phyloP scores from a whole-genome alignment of 2,329 filamentous ascomycete genomes.

The Phialocephala subalpina region DNA sequence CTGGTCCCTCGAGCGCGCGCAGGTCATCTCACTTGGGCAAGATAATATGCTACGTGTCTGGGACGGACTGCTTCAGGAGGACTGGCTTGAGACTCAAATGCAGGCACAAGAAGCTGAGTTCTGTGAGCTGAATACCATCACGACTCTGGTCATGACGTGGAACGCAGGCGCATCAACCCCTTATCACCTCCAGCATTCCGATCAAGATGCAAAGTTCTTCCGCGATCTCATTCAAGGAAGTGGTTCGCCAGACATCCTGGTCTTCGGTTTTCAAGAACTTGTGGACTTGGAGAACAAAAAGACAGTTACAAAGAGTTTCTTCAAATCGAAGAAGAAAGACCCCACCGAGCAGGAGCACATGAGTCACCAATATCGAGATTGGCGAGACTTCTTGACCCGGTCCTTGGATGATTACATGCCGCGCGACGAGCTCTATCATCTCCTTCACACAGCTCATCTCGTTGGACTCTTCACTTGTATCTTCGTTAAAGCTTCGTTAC shows the following conservation, averaged over 20 bases:
- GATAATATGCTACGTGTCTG: slow-evolving; percentile 87
- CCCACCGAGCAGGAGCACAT: slow-evolving; percentile 84
- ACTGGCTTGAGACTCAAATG: slow-evolving; percentile 93
- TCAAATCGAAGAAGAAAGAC: slow-evolving; percentile 87
- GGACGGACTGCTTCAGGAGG: slow-evolving; percentile 93
- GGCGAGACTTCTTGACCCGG: slow-evolving; percentile 88
- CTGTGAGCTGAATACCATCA: slow-evolving; percentile 85
- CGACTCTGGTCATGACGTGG: slow-evolving; percentile 88
- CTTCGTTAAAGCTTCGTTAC: slow-evolving; percentile 85
- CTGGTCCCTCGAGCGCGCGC: slow-evolving; percentile 84
- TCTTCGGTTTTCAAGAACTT: slow-evolving; percentile 98
- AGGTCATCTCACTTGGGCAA: slow-evolving; percentile 86
- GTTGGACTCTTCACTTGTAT: slow-evolving; percentile 96
- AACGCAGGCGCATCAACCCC: slow-evolving; percentile 98
- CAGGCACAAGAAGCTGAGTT: slow-evolving; percentile 83
- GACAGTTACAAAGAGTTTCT: slow-evolving; percentile 92
- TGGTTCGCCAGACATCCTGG: slow-evolving; percentile 83
- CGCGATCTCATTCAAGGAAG: slow-evolving; percentile 79
- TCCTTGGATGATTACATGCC: slow-evolving; percentile 86
- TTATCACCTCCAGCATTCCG: slow-evolving; percentile 75
- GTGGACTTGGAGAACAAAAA: slow-evolving; percentile 98
- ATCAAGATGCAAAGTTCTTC: slow-evolving; percentile 79
- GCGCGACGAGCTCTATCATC: slow-evolving; percentile 77
- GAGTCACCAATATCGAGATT: slow-evolving; percentile 96
- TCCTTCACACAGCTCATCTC: slow-evolving; percentile 87